Percentiles rank a stretch among this genome's conserved stretches.
Evolutionary conservation across 1,139 yeast genomes (phyloP).

Genomic region (Arxiozyma bovina): DNA sequence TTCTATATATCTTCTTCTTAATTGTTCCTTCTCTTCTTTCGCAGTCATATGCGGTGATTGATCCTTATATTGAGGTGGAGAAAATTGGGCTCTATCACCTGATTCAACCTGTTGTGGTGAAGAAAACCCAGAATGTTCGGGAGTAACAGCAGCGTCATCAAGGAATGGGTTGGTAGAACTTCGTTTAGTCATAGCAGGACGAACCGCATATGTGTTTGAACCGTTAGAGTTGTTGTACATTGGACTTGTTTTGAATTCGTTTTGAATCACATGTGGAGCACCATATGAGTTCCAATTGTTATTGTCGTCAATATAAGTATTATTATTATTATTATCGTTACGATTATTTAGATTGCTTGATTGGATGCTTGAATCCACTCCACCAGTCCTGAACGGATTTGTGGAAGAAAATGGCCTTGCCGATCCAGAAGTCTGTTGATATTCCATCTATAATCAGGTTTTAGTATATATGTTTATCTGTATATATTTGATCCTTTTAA

Average conservation of each 20-base stretch:
- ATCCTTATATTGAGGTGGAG: constrained; percentile 3
- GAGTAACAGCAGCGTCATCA: constrained; percentile 17
- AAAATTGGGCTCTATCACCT: background rate
- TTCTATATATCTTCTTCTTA: constrained; percentile 26
- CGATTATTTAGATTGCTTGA: background rate
- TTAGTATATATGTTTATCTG: no score
- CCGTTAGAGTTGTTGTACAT: background rate
- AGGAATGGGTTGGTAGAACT: constrained; percentile 29
- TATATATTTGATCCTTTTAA: no score
- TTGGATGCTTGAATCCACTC: background rate
- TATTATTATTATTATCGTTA: background rate
- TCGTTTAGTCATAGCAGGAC: constrained; percentile 9
- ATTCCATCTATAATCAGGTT: constrained; percentile 3
- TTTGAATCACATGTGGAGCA: background rate
- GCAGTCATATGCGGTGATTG: constrained; percentile 25
- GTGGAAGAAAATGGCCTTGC: constrained; percentile 46
- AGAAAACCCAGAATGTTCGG: background rate
- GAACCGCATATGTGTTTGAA: background rate
- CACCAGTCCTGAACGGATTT: constrained; percentile 45
- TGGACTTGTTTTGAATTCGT: background rate
- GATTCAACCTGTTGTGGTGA: background rate
- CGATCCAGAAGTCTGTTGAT: constrained; percentile 10
- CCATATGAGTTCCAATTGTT: background rate
- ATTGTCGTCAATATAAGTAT: background rate
- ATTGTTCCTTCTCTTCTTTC: constrained; percentile 28